Evolutionary conservation across 2,329 filamentous ascomycete genomes (phyloP).

Genomic region (Xylariaceae sp.): DNA sequence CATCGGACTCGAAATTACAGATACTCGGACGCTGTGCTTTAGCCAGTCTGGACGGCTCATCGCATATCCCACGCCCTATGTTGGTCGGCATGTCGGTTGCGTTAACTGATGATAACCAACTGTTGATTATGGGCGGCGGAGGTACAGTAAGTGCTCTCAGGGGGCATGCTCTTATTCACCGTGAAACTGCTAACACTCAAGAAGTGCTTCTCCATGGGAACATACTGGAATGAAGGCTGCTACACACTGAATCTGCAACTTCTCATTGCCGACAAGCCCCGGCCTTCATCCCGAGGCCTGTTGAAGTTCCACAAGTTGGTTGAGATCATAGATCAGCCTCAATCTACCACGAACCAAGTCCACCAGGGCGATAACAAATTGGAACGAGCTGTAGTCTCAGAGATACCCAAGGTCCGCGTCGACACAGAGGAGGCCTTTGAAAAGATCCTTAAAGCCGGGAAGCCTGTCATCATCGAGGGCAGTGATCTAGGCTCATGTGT

Average conservation of each 20-base stretch:
- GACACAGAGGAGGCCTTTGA: slow-evolving; percentile 53
- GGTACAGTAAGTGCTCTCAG: slow-evolving; percentile 46
- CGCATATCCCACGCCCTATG: slow-evolving; percentile 48
- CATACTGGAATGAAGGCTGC: slow-evolving; percentile 66
- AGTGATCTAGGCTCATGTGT: slow-evolving; percentile 64
- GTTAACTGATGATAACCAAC: slow-evolving; percentile 39
- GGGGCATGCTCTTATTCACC: not conserved
- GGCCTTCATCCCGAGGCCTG: not conserved
- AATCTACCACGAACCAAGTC: not conserved
- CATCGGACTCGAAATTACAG: slow-evolving; percentile 28
- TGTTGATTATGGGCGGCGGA: slow-evolving; percentile 70
- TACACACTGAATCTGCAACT: slow-evolving; percentile 20
- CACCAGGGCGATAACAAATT: not conserved
- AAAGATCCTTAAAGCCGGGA: slow-evolving; percentile 49
- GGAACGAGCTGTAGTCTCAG: slow-evolving; percentile 27
- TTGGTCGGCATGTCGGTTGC: slow-evolving; percentile 63
- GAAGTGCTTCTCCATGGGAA: slow-evolving; percentile 80
- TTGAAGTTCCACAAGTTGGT: slow-evolving; percentile 21
- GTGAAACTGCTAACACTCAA: not conserved
- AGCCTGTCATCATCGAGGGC: slow-evolving; percentile 61
- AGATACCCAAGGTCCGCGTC: slow-evolving; percentile 50
- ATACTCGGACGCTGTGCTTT: slow-evolving; percentile 24
- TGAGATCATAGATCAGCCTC: slow-evolving; percentile 20
- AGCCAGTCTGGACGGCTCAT: not conserved
- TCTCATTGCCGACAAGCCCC: not conserved